Evolutionary conservation across 768 basidiomycete species (phyloP).

Genomic region (Lactarius indigo): DNA sequence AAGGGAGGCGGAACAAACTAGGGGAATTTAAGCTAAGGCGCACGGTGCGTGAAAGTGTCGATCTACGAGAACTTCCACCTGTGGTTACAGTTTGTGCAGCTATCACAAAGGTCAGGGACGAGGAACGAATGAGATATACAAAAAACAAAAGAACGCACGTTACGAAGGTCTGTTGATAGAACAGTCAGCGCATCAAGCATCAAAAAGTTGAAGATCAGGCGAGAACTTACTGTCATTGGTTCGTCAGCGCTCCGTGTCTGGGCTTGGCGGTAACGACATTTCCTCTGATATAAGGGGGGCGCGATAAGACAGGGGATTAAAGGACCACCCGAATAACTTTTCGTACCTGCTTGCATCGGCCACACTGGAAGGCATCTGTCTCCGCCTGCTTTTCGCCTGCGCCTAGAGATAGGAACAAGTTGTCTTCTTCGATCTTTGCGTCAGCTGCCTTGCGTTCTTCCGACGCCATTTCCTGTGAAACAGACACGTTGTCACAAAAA

Average conservation of each 20-base stretch:
- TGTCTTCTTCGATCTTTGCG: conserved; percentile 75
- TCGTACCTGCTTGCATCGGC: conserved; percentile 83
- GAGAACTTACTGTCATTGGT: conserved; percentile 83
- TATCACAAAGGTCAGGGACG: conserved; percentile 27
- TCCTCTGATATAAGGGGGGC: conserved; percentile 46
- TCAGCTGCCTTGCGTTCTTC: conserved; percentile 86
- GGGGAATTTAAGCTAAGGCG: conserved; percentile 14
- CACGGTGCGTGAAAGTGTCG: not conserved
- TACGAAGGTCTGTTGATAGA: conserved; percentile 67
- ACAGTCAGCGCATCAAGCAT: conserved; percentile 2
- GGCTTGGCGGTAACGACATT: conserved; percentile 91
- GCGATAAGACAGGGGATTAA: not conserved
- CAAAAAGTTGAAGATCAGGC: conserved; percentile 13
- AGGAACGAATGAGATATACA: conserved; percentile 7
- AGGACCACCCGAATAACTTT: not conserved
- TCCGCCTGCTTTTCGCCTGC: conserved; percentile 90
- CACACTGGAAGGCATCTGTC: conserved; percentile 97
- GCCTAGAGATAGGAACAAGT: conserved; percentile 86
- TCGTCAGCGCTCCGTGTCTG: conserved; percentile 98
- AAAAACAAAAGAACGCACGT: conserved; percentile 48
- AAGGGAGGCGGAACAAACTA: conserved; percentile 4
- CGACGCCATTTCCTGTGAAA: conserved; percentile 86
- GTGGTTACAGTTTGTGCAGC: conserved; percentile 67
- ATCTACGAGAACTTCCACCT: conserved; percentile 64
- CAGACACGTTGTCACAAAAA: not conserved